Conservation (phyloP, 441 rosid species). For the Jatropha multifida region DNA sequence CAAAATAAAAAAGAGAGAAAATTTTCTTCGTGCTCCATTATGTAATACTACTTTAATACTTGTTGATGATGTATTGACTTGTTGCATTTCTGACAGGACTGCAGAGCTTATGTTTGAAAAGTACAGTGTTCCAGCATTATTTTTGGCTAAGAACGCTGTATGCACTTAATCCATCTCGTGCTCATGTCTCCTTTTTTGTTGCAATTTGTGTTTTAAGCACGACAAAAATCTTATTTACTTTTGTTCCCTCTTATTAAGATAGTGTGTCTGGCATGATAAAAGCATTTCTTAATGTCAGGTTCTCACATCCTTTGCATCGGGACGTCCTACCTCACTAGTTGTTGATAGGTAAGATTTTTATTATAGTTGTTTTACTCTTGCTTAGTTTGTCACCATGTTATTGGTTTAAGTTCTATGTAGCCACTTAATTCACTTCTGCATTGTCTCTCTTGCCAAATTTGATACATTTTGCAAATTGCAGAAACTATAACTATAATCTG, state of each 20-base stretch:
- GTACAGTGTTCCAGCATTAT: conserved; percentile 92
- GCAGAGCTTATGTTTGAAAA: conserved; percentile 98
- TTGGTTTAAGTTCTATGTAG: background rate
- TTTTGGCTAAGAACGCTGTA: conserved; percentile 98
- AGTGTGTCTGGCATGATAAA: conserved; percentile 21
- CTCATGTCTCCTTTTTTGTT: background rate
- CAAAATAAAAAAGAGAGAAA: background rate
- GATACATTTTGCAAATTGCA: background rate
- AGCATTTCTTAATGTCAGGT: conserved; percentile 56
- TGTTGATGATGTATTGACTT: conserved; percentile 19
- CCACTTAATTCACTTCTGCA: background rate
- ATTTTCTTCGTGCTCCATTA: background rate
- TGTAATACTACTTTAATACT: background rate
- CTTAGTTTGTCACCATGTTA: background rate
- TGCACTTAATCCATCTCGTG: conserved; percentile 18
- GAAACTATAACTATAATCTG: background rate
- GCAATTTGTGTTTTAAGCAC: background rate
- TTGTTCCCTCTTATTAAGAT: conserved; percentile 13
- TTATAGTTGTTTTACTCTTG: conserved; percentile 6
- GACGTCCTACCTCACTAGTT: conserved; percentile 96
- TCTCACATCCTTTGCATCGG: conserved; percentile 97
- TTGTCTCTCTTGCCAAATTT: conserved; percentile 3
- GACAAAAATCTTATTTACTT: background rate
- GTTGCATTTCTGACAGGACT: conserved; percentile 63
- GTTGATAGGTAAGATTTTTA: conserved; percentile 73